Evolutionary conservation across 192 early-diverging fungal species (phyloP).

Genomic region (Coemansia sp.): DNA sequence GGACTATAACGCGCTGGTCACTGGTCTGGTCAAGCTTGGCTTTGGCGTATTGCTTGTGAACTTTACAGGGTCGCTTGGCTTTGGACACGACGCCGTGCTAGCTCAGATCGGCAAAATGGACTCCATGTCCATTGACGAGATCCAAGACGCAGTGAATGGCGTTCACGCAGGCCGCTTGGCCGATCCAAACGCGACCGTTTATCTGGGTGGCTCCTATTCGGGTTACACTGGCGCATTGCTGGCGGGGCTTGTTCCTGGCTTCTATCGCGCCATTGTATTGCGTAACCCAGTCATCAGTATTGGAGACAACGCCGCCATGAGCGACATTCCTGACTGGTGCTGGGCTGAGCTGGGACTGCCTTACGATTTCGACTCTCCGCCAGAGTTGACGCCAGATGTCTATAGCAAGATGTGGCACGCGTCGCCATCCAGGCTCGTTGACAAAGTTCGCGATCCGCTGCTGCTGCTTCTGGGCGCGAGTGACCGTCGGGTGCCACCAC

Average conservation of each 20-base stretch:
- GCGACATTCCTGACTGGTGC: constrained; percentile 78
- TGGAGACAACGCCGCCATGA: constrained; percentile 60
- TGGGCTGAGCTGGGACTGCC: constrained; percentile 67
- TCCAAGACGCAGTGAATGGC: constrained; percentile 47
- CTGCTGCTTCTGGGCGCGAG: constrained; percentile 67
- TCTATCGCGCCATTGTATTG: constrained; percentile 65
- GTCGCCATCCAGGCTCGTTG: constrained; percentile 63
- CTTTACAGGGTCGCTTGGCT: constrained; percentile 79
- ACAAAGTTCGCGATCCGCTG: constrained; percentile 63
- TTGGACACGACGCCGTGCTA: constrained; percentile 70
- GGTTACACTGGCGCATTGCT: constrained; percentile 68
- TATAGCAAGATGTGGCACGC: constrained; percentile 61
- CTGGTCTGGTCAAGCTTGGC: constrained; percentile 62
- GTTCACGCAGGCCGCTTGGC: constrained; percentile 48
- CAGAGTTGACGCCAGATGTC: constrained; percentile 57
- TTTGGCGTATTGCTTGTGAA: constrained; percentile 72
- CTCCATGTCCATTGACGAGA: constrained; percentile 68
- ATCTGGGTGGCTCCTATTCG: constrained; percentile 77
- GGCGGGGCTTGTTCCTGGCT: constrained; percentile 58
- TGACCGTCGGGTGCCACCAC: constrained; percentile 75
- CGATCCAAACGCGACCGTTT: constrained; percentile 57
- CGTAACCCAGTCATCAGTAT: constrained; percentile 78
- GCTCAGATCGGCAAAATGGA: constrained; percentile 69
- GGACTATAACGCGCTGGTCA: constrained; percentile 53
- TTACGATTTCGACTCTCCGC: constrained; percentile 62